Evolutionary conservation across 2,329 filamentous ascomycete species (phyloP), one percentile per base, ranked within the genome.

Genomic region (Hyphodiscus sp.): DNA sequence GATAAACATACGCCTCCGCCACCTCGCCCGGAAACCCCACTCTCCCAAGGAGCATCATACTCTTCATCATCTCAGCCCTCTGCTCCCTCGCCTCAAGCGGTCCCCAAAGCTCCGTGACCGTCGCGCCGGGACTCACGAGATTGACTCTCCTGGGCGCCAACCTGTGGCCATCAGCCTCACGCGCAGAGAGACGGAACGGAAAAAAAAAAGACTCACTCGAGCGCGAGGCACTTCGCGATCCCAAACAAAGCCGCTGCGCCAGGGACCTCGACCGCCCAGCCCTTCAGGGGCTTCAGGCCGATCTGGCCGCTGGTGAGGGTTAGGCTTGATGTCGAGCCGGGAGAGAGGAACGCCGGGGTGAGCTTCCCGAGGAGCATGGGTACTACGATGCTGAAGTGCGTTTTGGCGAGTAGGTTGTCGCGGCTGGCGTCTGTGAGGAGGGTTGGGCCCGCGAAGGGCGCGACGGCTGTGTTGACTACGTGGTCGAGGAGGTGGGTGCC

Each of bases 71-170:
- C 42, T 45, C 42, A 20, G 18, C 18, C 42, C 42, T 45, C 18
- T 45, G 2, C 18, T 20, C 42, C 20, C 42, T 20, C 42, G 18
- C 18, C 42, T 45, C 42, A 4, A 16, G 10, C 11, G 42, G 18
- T 11, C 66, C 66, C 69, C 67, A 75, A 18, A 80, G 52, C 51
- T 74, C 73, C 7, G 79, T 82, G 26, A 73, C 63, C 0, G 77
- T 72, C 0, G 73, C 70, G 0, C 83, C 84, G 0, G 82, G 81
- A 50, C 68, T 71, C 0, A 87, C 78, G 1, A 76, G 63, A 62
- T 87, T 87, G 38, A 85, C 82, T 1, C 85, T 69, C 3, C 86
- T 67, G 0, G 84, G 84, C 57, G 74, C 75, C 51, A 88, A 61
- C 8, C 23, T 26, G 8, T 26, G 23, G n/a, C n/a, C n/a, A n/a